These are phyloP conservation scores for Colletotrichum aenigma DNA, from an alignment of 2,329 filamentous ascomycete species.

Conservation along the genomic window DNA sequence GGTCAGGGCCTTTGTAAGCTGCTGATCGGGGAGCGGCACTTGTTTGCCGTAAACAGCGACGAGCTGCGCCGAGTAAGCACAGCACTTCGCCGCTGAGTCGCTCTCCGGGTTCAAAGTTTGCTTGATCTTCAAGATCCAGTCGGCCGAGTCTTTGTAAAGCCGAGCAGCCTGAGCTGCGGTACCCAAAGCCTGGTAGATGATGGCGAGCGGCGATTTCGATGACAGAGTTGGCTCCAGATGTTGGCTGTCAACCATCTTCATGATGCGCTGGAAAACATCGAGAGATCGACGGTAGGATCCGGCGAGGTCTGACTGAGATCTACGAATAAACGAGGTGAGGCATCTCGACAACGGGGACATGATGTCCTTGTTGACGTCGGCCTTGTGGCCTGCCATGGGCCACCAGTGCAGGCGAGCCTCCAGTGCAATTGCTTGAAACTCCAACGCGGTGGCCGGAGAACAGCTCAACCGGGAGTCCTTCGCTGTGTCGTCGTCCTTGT, in stretches of 20 bases:
- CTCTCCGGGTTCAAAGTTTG: conserved; percentile 37
- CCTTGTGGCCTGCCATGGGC: conserved; percentile 63
- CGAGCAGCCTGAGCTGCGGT: conserved; percentile 50
- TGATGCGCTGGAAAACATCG: conserved; percentile 35
- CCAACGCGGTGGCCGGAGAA: conserved; percentile 61
- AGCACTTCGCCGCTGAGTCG: conserved; percentile 55
- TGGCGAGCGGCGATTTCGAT: conserved; percentile 47
- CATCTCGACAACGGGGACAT: conserved; percentile 69
- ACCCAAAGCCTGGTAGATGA: conserved; percentile 59
- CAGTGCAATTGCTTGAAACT: conserved; percentile 69
- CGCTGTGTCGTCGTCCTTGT: conserved; percentile 63
- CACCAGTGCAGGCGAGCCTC: conserved; percentile 68
- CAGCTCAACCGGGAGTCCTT: conserved; percentile 58
- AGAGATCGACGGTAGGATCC: conserved; percentile 44
- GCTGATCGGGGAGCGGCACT: conserved; percentile 33
- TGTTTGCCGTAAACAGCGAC: conserved; percentile 58
- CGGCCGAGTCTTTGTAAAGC: conserved; percentile 53
- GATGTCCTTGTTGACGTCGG: conserved; percentile 67
- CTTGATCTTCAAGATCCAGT: conserved; percentile 58
- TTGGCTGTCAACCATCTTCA: conserved; percentile 35
- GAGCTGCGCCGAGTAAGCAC: conserved; percentile 58
- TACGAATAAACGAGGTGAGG: conserved; percentile 63
- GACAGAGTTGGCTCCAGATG: conserved; percentile 36
- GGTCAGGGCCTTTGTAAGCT: conserved; percentile 46
- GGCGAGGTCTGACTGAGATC: conserved; percentile 39